A percentile compares a stretch with the other conserved stretches of the same genome.
Evolutionary conservation across 179 eudicot species (phyloP).

Genomic region (Monotropa hypopitys): DNA sequence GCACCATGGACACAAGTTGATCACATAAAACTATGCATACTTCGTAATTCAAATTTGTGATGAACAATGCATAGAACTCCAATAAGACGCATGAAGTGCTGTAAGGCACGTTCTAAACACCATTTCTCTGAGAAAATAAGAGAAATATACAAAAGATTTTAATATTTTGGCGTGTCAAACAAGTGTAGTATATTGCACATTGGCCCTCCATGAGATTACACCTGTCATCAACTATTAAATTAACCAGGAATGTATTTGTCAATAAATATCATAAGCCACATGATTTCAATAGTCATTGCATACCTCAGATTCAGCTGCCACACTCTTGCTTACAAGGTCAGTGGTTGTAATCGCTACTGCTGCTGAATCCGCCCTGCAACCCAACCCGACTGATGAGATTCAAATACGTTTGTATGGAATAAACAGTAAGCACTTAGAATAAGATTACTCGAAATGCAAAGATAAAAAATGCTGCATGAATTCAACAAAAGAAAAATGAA

Average conservation of each 20-base stretch:
- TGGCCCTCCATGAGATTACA: neutral
- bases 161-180: neutral
- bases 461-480: neutral
- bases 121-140: neutral
- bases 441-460: neutral
- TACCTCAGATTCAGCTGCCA: slow-evolving; percentile 78
- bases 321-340: slow-evolving; percentile 93
- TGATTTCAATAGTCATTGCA: neutral
- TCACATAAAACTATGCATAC: neutral
- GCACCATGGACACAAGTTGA: neutral
- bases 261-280: neutral
- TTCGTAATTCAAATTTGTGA: neutral
- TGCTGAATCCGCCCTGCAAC: slow-evolving; percentile 84
- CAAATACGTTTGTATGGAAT: neutral
- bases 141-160: neutral
- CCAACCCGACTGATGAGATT: slow-evolving; percentile 14
- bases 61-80: neutral
- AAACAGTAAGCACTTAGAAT: neutral
- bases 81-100: neutral
- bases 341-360: slow-evolving; percentile 97
- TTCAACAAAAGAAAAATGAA: neutral
- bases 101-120: neutral
- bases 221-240: neutral
- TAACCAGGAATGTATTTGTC: neutral
- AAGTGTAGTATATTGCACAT: neutral